These are phyloP conservation scores for Podaxis sp. DNA, from an alignment of 768 basidiomycete genomes.

Conservation along the genomic window DNA sequence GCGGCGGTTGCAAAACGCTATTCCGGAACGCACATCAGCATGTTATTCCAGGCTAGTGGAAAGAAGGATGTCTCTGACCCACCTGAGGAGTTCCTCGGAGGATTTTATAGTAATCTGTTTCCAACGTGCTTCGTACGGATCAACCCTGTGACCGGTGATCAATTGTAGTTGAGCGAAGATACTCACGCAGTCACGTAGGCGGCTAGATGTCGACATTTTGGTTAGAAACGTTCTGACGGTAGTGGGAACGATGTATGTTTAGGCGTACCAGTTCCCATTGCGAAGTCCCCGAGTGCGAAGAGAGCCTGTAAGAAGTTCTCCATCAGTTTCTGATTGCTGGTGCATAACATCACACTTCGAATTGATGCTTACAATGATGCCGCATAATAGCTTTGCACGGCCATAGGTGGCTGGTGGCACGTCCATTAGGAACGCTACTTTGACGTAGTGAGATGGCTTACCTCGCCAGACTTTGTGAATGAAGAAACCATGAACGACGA, in stretches of 20 bases:
- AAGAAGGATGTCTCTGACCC: not conserved
- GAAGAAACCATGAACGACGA: slow-evolving; percentile 8
- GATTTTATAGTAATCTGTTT: not conserved
- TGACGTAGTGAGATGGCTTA: not conserved
- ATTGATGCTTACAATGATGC: not conserved
- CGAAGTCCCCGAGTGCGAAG: slow-evolving; percentile 9
- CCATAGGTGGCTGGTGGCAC: not conserved
- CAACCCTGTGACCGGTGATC: not conserved
- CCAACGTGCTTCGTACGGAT: not conserved
- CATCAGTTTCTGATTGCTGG: not conserved
- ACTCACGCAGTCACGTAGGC: slow-evolving; percentile 7
- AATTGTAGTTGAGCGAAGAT: not conserved
- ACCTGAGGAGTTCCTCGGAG: not conserved
- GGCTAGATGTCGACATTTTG: not conserved
- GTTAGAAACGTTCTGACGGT: not conserved
- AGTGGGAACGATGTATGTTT: not conserved
- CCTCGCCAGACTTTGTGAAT: slow-evolving; percentile 8
- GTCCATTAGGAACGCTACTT: not conserved
- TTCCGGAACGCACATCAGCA: not conserved
- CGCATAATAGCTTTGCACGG: not conserved
- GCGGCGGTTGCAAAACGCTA: slow-evolving; percentile 6
- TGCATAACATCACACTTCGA: too few species aligned
- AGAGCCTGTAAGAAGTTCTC: not conserved
- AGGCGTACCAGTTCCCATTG: slow-evolving; percentile 4
- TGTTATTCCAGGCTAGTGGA: not conserved